phyloP scores from a whole-genome alignment of 768 basidiomycete species.

The Xanthoconium purpureum region DNA sequence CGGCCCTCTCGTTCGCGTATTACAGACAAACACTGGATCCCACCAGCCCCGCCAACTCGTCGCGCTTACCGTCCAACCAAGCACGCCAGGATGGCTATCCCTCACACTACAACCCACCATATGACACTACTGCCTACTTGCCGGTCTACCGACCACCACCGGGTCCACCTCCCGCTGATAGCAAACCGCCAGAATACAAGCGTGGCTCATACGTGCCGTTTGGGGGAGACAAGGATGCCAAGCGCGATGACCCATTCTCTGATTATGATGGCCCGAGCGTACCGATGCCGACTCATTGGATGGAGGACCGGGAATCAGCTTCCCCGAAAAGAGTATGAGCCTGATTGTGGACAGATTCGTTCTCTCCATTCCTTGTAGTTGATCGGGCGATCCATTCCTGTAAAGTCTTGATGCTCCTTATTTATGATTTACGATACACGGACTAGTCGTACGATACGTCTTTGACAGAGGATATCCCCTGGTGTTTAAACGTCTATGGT shows the following conservation, averaged over 20 bases:
- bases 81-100: conserved; percentile 40
- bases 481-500: too few species aligned
- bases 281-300: conserved; percentile 35
- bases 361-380: background rate
- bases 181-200: conserved; percentile 52
- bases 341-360: background rate
- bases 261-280: conserved; percentile 42
- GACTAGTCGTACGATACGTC: background rate
- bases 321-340: conserved; percentile 18
- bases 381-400: background rate
- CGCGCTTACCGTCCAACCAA: conserved; percentile 41
- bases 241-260: conserved; percentile 54
- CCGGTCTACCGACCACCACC: conserved; percentile 48
- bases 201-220: conserved; percentile 31
- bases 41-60: conserved; percentile 48
- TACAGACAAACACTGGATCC: conserved; percentile 77
- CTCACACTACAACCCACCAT: conserved; percentile 59
- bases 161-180: conserved; percentile 46
- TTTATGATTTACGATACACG: background rate
- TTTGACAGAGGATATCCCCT: too few species aligned
- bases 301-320: conserved; percentile 43
- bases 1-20: conserved; percentile 64
- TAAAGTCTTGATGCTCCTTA: background rate
- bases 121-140: conserved; percentile 32
- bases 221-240: conserved; percentile 30